Percentiles rank a stretch among this genome's conserved stretches.
Conservation (phyloP, 768 basidiomycete species). For the Cystobasidium tubakii region DNA sequence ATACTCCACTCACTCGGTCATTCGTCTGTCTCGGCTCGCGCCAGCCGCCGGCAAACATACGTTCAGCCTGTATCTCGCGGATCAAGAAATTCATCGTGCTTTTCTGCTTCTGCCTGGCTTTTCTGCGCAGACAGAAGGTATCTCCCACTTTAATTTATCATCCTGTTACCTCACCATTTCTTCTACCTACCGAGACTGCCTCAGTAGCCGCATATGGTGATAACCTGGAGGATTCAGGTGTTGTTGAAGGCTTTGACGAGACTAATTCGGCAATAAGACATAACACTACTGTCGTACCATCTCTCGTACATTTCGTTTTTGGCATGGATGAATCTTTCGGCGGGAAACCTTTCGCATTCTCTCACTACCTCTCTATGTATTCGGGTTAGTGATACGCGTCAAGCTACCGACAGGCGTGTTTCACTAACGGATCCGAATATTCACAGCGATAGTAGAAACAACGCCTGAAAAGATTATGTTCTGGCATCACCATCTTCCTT, state of each 20-base stretch:
- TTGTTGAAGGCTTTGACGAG: background rate
- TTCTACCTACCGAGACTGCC: background rate
- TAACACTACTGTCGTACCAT: background rate
- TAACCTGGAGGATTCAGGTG: too few species aligned
- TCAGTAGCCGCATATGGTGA: background rate
- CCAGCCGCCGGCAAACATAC: background rate
- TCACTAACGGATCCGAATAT: too few species aligned
- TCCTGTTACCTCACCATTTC: constrained; percentile 14
- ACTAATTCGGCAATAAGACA: background rate
- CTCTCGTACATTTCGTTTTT: constrained; percentile 43
- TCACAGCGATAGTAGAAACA: constrained; percentile 4
- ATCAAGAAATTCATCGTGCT: background rate
- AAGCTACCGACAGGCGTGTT: too few species aligned
- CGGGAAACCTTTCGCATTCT: constrained; percentile 40
- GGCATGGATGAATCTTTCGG: constrained; percentile 46
- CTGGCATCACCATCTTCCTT: constrained; percentile 25
- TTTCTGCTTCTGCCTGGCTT: constrained; percentile 16
- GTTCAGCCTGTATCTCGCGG: background rate
- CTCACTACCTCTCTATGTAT: constrained; percentile 45
- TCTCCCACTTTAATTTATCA: constrained; percentile 12
- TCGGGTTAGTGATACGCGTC: background rate
- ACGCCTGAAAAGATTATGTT: constrained; percentile 23
- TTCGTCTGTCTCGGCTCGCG: background rate
- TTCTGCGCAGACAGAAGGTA: constrained; percentile 6
- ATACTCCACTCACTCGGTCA: background rate